These are phyloP conservation scores for Ophiostoma sp. DNA, from an alignment of 2,329 filamentous ascomycete species.

Conservation along the genomic window DNA sequence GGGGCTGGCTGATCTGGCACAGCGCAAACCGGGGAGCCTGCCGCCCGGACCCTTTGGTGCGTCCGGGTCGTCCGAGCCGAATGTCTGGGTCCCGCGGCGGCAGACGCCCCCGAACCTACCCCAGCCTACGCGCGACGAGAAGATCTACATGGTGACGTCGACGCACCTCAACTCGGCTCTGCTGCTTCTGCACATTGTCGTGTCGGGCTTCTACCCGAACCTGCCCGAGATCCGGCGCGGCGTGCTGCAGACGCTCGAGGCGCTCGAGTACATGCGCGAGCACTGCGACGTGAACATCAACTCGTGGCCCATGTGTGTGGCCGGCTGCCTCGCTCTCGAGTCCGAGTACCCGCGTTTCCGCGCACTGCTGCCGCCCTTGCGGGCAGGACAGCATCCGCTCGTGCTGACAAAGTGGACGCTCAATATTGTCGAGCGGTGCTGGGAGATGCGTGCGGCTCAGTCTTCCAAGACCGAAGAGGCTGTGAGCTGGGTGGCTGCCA, in stretches of 20 bases:
- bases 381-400: constrained; percentile 19
- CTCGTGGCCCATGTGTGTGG: constrained; percentile 20
- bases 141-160: constrained; percentile 20
- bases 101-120: not conserved
- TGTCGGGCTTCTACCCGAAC: constrained; percentile 20
- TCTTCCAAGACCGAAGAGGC: constrained; percentile 17
- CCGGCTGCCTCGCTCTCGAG: constrained; percentile 22
- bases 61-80: not conserved
- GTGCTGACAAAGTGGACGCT: constrained; percentile 22
- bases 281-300: constrained; percentile 20
- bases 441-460: constrained; percentile 17
- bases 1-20: constrained; percentile 15
- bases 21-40: not conserved
- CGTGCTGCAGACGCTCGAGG: constrained; percentile 15
- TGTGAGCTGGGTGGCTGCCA: constrained; percentile 20
- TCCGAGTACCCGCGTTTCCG: constrained; percentile 20
- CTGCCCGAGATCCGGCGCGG: constrained; percentile 21
- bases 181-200: constrained; percentile 18
- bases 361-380: constrained; percentile 17
- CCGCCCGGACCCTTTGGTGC: not conserved
- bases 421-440: constrained; percentile 22
- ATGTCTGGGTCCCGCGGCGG: not conserved
- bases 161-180: constrained; percentile 17
- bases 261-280: constrained; percentile 20
- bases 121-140: constrained; percentile 7